Base-by-base conservation (phyloP, 768 basidiomycete species). In the Boletus reticulatus region DNA sequence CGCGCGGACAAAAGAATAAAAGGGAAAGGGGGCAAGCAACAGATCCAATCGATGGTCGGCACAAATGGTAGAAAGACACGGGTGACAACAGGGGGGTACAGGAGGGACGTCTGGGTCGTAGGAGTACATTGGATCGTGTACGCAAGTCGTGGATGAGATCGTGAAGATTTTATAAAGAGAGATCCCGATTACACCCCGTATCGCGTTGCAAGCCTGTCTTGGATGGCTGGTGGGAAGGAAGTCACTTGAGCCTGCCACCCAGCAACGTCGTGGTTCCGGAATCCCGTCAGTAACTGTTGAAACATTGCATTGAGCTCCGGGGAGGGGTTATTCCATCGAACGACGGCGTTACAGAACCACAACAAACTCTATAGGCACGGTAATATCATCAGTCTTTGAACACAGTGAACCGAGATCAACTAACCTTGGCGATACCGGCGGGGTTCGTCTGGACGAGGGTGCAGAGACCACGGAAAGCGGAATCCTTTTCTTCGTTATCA, bases 401-500 rank as follows among this genome's bases (percentile, higher is more conserved):
- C 4, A 34, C 22, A n/a, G 19, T 37, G 42, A 8, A n/a, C 27
- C 10, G 12, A 11, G 11, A 29, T 39, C 17, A 7, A 73, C 85
- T 57, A 53, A 90, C 94, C 84, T 94, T 94, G 42, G 92, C 84
- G 56, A 98, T 92, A 3, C 96, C 97, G 57, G 84, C 84, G 17
- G 97, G 97, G 70, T 99, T 99, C 31, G 84, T 84, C 72, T 95
- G 92, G 57, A 98, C 93, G 37, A 98, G 86, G 29, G 92, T 92
- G 73, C 97, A 99, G 64, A 99, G 84, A 3, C 97, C 97, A 53
- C 95, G 82, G 84, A 98, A 99, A 7, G 97, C 97, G 20, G 94
- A 98, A 67, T 98, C 97, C 75, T 98, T 99, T 78, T 99, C 97
- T 64, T 98, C 96, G 66, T 98, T 99, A 67, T 99, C 97, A 60